These are phyloP conservation scores for Schizochytrium sp. DNA, from an alignment of 108 stramenopile genomes.

Conservation along the genomic window DNA sequence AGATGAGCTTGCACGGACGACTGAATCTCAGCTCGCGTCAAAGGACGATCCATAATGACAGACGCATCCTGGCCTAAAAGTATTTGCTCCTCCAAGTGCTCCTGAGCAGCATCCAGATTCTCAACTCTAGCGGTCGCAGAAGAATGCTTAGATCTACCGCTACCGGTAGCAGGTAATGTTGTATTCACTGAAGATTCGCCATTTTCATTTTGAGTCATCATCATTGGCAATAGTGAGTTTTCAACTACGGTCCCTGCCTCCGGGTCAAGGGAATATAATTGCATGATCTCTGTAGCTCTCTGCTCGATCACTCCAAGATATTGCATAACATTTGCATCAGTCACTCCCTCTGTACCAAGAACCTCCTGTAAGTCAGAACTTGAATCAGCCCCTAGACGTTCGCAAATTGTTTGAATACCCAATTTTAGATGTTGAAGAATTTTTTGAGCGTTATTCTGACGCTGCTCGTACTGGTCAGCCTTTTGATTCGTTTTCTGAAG, in stretches of 20 bases:
- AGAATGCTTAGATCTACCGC: too few species aligned
- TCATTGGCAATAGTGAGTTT: neutral
- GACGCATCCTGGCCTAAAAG: neutral
- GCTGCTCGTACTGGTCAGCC: slow-evolving; percentile 72
- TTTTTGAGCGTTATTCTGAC: slow-evolving; percentile 67
- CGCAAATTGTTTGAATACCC: slow-evolving; percentile 77
- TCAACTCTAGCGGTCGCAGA: neutral
- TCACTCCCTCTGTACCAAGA: slow-evolving; percentile 81
- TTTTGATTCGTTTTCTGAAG: slow-evolving; percentile 69
- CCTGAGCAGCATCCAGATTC: slow-evolving; percentile 17
- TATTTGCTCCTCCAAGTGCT: neutral
- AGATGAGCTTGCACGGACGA: neutral
- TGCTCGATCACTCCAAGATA: slow-evolving; percentile 81
- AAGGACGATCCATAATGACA: neutral
- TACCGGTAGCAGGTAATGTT: too few species aligned
- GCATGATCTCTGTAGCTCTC: slow-evolving; percentile 75
- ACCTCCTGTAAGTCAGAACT: slow-evolving; percentile 74
- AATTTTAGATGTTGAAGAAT: slow-evolving; percentile 75
- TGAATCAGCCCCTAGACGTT: slow-evolving; percentile 69
- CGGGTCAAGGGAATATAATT: slow-evolving; percentile 69
- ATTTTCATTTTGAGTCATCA: too few species aligned
- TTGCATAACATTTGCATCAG: slow-evolving; percentile 80
- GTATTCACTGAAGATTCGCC: too few species aligned
- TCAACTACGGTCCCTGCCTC: slow-evolving; percentile 20
- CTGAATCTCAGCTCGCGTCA: neutral